These are phyloP conservation scores for Colletotrichum sp. DNA, from an alignment of 2,329 filamentous ascomycete genomes.

Conservation along the genomic window DNA sequence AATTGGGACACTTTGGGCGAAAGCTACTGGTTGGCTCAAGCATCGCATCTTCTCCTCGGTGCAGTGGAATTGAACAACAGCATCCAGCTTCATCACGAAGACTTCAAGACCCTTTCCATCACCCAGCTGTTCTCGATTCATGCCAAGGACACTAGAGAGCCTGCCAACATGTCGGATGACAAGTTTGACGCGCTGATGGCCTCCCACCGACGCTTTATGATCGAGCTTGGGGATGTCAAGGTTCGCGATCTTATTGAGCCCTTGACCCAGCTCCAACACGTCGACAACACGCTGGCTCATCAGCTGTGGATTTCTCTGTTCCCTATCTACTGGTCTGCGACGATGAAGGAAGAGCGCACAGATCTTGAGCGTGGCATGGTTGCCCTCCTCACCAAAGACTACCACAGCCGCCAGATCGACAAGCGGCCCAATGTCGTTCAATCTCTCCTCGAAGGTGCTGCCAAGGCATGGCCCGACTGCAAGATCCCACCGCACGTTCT, in stretches of 20 bases:
- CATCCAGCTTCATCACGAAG: slow-evolving; percentile 80
- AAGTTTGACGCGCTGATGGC: slow-evolving; percentile 81
- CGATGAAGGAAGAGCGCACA: slow-evolving; percentile 83
- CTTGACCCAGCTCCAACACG: slow-evolving; percentile 88
- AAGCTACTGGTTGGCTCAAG: slow-evolving; percentile 96
- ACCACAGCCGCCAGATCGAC: slow-evolving; percentile 92
- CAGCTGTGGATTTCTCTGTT: slow-evolving; percentile 92
- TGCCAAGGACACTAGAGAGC: slow-evolving; percentile 68
- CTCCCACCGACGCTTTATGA: slow-evolving; percentile 81
- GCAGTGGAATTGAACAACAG: slow-evolving; percentile 85
- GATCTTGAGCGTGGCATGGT: slow-evolving; percentile 93
- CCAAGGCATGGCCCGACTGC: slow-evolving; percentile 83
- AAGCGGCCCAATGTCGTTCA: slow-evolving; percentile 95
- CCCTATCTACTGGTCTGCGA: slow-evolving; percentile 90
- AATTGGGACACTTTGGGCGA: slow-evolving; percentile 97
- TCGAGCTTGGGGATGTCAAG: slow-evolving; percentile 84
- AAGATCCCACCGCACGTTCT: slow-evolving; percentile 95
- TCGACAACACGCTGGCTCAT: slow-evolving; percentile 81
- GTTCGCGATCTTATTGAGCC: slow-evolving; percentile 90
- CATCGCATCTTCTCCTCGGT: slow-evolving; percentile 89
- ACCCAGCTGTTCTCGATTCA: slow-evolving; percentile 78
- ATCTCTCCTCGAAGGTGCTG: slow-evolving; percentile 86
- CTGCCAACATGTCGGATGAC: slow-evolving; percentile 78
- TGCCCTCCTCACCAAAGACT: slow-evolving; percentile 91
- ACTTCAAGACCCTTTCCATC: slow-evolving; percentile 79